A percentile compares a stretch with the other conserved stretches of the same genome.
phyloP scores from a whole-genome alignment of 129 eudicot species.

The sunflower (Helianthus annuus) region HanXRQr2.0-SUNRISE NC_035449.2:5452829-5453328 shows the following conservation, averaged over 20 bases:
- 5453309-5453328: too few relatives aligned
- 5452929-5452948: neutral
- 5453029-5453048: constrained; percentile 90
- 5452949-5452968: constrained; percentile 53
- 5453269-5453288: too few relatives aligned
- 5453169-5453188: neutral
- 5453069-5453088: constrained; percentile 98
- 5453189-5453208: too few relatives aligned
- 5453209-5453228: too few relatives aligned
- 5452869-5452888: neutral
- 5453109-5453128: constrained; percentile 96
- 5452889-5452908: neutral
- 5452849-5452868: too few relatives aligned
- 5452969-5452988: constrained; percentile 97
- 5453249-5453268: too few relatives aligned
- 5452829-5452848: too few relatives aligned
- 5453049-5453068: constrained; percentile 93
- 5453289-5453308: too few relatives aligned
- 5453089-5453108: constrained; percentile 91
- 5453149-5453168: neutral
- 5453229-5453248: too few relatives aligned
- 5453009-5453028: constrained; percentile 96
- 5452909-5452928: neutral
- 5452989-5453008: constrained; percentile 99
- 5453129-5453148: constrained; percentile 92